These are phyloP conservation scores for Apiotrichum siamense DNA, from an alignment of 1,284 basidiomycete genomes.

Conservation along the genomic window DNA sequence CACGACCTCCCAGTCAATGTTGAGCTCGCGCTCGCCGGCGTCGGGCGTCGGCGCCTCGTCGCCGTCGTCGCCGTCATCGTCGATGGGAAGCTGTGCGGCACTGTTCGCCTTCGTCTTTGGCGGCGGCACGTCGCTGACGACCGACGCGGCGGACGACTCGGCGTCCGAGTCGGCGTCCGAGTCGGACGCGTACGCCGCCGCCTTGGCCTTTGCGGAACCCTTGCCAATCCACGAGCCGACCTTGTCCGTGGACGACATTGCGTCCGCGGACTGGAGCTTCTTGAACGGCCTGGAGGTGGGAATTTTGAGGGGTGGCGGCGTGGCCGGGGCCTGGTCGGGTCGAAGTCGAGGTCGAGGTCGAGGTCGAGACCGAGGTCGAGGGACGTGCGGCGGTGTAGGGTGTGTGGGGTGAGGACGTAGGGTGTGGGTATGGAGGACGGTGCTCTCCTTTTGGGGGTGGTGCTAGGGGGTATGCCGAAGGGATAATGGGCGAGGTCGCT, in stretches of 20 bases:
- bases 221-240: slow-evolving; percentile 46
- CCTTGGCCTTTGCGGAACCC: slow-evolving; percentile 12
- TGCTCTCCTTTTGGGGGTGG: too few relatives aligned
- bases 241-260: slow-evolving; percentile 39
- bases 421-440: too few relatives aligned
- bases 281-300: slow-evolving; percentile 19
- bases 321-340: too few relatives aligned
- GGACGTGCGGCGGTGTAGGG: too few relatives aligned
- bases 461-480: too few relatives aligned
- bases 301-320: not conserved
- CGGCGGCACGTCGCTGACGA: not conserved
- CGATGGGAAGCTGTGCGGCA: slow-evolving; percentile 12
- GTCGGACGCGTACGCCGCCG: slow-evolving; percentile 35
- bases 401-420: too few relatives aligned
- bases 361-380: too few relatives aligned
- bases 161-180: slow-evolving; percentile 18
- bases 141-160: slow-evolving; percentile 2
- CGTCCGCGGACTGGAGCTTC: slow-evolving; percentile 38
- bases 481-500: too few relatives aligned
- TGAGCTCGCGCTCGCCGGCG: slow-evolving; percentile 15
- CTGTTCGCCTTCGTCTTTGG: not conserved
- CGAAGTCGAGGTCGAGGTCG: too few relatives aligned
- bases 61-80: slow-evolving; percentile 25
- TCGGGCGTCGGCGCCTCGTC: slow-evolving; percentile 3
- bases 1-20: slow-evolving; percentile 36